Conservation (phyloP, 2,329 filamentous ascomycete species). For the Nothophoma quercina region DNA sequence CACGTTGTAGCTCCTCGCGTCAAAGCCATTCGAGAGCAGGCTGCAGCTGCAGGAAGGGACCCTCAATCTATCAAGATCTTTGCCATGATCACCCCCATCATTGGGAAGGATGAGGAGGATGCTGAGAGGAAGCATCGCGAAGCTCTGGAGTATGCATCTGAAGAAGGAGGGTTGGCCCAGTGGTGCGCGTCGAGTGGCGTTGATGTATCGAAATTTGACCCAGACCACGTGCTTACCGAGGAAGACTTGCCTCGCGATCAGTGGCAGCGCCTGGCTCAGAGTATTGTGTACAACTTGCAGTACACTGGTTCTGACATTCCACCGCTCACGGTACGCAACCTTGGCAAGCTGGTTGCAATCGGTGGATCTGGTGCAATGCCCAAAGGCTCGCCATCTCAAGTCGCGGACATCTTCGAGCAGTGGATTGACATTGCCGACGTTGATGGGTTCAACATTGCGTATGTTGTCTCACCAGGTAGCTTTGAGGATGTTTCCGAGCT, state of each 20-base stretch:
- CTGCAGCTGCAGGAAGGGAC: constrained; percentile 63
- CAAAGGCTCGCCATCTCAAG: constrained; percentile 67
- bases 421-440: constrained; percentile 73
- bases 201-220: constrained; percentile 63
- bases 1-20: constrained; percentile 66
- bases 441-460: constrained; percentile 73
- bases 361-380: constrained; percentile 70
- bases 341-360: constrained; percentile 58
- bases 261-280: constrained; percentile 22
- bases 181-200: constrained; percentile 77
- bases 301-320: constrained; percentile 21
- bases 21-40: constrained; percentile 65
- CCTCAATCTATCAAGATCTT: constrained; percentile 69
- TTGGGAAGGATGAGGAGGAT: constrained; percentile 70
- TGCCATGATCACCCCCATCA: constrained; percentile 68
- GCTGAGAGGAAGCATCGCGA: constrained; percentile 68
- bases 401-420: constrained; percentile 70
- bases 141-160: constrained; percentile 64
- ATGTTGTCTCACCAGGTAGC: constrained; percentile 25
- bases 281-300: constrained; percentile 23
- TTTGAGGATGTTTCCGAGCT: constrained; percentile 23
- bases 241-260: constrained; percentile 21
- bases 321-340: constrained; percentile 22
- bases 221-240: constrained; percentile 63
- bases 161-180: constrained; percentile 70